Conservation (phyloP, 495 filamentous ascomycete genomes). For the Aspergillus biplanus region DNA sequence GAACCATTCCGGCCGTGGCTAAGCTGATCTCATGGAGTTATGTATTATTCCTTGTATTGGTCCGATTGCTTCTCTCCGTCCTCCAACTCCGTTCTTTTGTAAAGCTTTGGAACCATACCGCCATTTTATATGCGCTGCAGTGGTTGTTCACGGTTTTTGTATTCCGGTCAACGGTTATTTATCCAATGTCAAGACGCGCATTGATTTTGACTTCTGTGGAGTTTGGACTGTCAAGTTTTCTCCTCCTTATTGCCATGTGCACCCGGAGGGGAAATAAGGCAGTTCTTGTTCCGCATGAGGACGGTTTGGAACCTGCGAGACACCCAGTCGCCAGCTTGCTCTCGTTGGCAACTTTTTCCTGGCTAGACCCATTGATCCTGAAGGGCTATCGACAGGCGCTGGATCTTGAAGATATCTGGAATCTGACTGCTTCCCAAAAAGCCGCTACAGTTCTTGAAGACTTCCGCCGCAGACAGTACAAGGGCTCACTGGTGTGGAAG, state of each 20-base stretch:
- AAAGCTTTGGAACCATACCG: constrained; percentile 90
- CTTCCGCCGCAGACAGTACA: constrained; percentile 87
- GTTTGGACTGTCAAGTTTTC: constrained; percentile 72
- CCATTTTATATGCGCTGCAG: constrained; percentile 78
- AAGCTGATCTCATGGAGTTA: constrained; percentile 79
- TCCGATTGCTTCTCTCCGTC: constrained; percentile 74
- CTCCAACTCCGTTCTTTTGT: constrained; percentile 65
- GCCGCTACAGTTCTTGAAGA: constrained; percentile 75
- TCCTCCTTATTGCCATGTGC: constrained; percentile 74
- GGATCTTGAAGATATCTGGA: constrained; percentile 87
- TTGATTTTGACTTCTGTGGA: constrained; percentile 66
- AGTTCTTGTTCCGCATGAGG: constrained; percentile 84
- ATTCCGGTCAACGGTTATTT: constrained; percentile 85
- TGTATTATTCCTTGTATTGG: constrained; percentile 70
- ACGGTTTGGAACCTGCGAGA: constrained; percentile 78
- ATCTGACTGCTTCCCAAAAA: constrained; percentile 84
- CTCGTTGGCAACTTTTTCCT: constrained; percentile 84
- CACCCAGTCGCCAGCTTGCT: constrained; percentile 87
- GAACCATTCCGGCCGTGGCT: constrained; percentile 63
- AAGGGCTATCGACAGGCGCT: constrained; percentile 88
- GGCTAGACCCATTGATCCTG: constrained; percentile 89
- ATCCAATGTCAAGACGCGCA: constrained; percentile 61
- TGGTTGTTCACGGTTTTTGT: constrained; percentile 77
- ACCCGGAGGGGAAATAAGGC: constrained; percentile 92
- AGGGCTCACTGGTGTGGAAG: constrained; percentile 77